Conservation (phyloP, 1,284 basidiomycete genomes). For the Pseudomicrostroma phylloplanum region DNA sequence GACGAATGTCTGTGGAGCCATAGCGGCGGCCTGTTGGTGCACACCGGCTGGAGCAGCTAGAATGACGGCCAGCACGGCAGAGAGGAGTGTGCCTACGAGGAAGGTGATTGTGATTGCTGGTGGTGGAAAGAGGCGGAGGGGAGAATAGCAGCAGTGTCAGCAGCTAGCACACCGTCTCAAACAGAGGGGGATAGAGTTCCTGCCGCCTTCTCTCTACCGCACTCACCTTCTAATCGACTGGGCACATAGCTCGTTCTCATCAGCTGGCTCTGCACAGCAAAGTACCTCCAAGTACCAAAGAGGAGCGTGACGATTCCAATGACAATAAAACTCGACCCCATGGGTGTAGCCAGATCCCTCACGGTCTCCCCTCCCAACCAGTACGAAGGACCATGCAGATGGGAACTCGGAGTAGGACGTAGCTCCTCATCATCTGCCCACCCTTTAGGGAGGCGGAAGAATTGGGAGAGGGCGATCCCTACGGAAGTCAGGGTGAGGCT, state of each 20-base stretch:
- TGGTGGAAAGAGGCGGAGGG: background rate
- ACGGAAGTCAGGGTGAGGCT: slow-evolving; percentile 42
- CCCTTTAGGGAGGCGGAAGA: slow-evolving; percentile 20
- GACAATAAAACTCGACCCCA: background rate
- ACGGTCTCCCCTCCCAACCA: no score
- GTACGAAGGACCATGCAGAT: no score
- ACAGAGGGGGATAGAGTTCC: background rate
- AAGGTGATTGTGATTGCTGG: background rate
- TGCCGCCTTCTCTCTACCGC: background rate
- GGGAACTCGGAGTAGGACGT: background rate
- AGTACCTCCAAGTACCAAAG: background rate
- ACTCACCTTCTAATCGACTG: background rate
- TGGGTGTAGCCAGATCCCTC: background rate
- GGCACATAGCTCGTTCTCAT: background rate
- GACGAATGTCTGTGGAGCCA: no score
- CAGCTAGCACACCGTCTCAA: background rate
- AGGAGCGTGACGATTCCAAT: background rate
- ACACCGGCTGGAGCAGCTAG: background rate
- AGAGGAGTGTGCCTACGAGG: background rate
- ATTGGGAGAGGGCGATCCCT: slow-evolving; percentile 44
- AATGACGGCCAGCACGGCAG: background rate
- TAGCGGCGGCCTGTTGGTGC: background rate
- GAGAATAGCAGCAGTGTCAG: background rate
- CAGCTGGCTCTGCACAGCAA: background rate
- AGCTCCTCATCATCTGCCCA: background rate